Evolutionary conservation across 805 yeast species (phyloP).

Genomic region (Myxozyma melibiosi): DNA sequence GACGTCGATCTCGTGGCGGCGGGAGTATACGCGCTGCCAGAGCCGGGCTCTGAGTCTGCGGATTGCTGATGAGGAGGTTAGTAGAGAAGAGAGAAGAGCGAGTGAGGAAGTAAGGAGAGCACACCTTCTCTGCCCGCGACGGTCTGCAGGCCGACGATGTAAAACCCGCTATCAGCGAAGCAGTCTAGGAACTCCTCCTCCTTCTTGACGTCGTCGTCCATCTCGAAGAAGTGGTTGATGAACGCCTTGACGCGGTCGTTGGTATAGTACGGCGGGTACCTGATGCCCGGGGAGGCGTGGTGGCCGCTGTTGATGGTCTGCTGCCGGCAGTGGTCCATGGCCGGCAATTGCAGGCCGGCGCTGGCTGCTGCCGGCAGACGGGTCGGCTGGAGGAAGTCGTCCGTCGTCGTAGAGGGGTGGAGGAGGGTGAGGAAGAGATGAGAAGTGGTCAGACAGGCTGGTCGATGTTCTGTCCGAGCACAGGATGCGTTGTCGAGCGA

Average conservation of each 20-base stretch:
- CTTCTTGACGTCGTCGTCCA: conserved; percentile 7
- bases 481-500: too few relatives aligned
- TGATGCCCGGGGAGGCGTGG: background rate
- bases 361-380: background rate
- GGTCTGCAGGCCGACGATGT: conserved; percentile 16
- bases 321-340: background rate
- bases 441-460: too few relatives aligned
- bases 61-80: conserved; percentile 1
- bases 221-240: conserved; percentile 10
- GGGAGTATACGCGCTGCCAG: conserved; percentile 1
- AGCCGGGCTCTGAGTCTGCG: background rate
- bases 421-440: background rate
- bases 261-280: conserved; percentile 14
- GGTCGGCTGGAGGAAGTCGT: too few relatives aligned
- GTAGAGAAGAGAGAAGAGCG: background rate
- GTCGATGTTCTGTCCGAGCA: too few relatives aligned
- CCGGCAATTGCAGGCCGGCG: background rate
- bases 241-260: conserved; percentile 15
- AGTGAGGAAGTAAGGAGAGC: background rate
- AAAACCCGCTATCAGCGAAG: conserved; percentile 19
- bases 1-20: conserved; percentile 16
- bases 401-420: too few relatives aligned
- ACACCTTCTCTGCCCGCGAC: conserved; percentile 17
- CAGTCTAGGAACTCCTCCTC: conserved; percentile 15
- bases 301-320: background rate